A percentile compares a stretch with the other conserved stretches of the same genome.
Evolutionary conservation across 139 green algal genomes (phyloP).

Genomic region (Parachlorella kessleri): DNA sequence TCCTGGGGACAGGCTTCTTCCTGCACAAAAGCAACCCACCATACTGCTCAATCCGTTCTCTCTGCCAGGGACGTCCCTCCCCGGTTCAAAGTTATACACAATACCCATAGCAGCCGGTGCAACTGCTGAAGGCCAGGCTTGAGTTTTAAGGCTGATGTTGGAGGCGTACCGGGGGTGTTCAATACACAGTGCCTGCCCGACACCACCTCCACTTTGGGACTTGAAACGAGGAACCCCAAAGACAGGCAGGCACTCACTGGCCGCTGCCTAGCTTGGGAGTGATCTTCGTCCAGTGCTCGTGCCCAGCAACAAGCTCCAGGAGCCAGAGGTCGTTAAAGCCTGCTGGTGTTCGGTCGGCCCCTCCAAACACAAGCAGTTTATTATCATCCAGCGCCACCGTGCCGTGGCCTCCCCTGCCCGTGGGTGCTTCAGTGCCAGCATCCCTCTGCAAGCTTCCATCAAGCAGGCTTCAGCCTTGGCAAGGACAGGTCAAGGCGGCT

Average conservation of each 20-base stretch:
- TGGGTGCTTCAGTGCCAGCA: constrained; percentile 19
- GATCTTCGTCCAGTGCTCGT: constrained; percentile 36
- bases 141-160: too few species aligned
- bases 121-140: too few species aligned
- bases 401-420: constrained; percentile 47
- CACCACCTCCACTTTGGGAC: too few species aligned
- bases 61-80: too few species aligned
- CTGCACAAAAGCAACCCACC: constrained; percentile 45
- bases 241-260: neutral
- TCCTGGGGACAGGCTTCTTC: constrained; percentile 48
- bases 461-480: neutral
- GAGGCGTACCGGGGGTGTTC: too few species aligned
- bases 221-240: neutral
- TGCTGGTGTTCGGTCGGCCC: constrained; percentile 45
- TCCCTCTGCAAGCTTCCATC: constrained; percentile 5
- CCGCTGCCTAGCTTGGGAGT: neutral
- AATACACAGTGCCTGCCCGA: too few species aligned
- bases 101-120: too few species aligned
- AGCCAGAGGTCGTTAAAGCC: constrained; percentile 62
- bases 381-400: constrained; percentile 36
- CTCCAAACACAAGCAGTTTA: constrained; percentile 58
- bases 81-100: too few species aligned
- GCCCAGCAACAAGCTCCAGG: constrained; percentile 32
- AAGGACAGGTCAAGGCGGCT: too few species aligned
- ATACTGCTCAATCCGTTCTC: too few species aligned